Evolutionary conservation across 2,329 filamentous ascomycete species (phyloP).

Genomic region (Colletotrichum karsti): DNA sequence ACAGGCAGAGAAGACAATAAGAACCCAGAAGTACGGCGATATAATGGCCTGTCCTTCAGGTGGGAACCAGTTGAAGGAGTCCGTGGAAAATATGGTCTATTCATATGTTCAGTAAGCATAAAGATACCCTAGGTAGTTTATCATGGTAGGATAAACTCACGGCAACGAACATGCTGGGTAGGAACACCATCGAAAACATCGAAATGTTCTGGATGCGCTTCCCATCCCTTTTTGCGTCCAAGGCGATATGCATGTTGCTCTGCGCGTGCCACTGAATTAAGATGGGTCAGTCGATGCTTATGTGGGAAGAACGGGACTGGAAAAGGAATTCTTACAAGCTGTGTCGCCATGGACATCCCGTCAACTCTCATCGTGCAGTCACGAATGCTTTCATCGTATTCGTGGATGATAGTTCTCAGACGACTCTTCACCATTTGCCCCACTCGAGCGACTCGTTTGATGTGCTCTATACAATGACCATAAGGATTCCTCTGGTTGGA

Average conservation of each 20-base stretch:
- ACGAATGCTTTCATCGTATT: constrained; percentile 41
- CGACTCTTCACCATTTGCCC: constrained; percentile 31
- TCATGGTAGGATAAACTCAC: constrained; percentile 24
- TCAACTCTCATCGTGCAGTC: constrained; percentile 44
- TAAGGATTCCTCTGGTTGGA: no score
- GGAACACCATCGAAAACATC: constrained; percentile 40
- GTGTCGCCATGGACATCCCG: constrained; percentile 43
- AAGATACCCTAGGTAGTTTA: no score
- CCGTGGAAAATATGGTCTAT: constrained; percentile 37
- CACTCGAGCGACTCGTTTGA: constrained; percentile 3
- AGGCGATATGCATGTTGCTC: constrained; percentile 39
- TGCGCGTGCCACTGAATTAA: constrained; percentile 35
- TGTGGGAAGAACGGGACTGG: no score
- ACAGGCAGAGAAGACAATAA: background rate
- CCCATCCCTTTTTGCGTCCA: constrained; percentile 36
- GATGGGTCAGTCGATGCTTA: background rate
- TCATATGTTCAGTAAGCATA: no score
- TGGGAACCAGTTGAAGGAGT: constrained; percentile 35
- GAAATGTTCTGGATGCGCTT: constrained; percentile 39
- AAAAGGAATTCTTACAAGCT: constrained; percentile 41
- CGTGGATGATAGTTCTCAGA: constrained; percentile 34
- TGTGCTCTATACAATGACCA: no score
- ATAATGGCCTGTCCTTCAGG: constrained; percentile 9
- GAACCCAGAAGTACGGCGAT: constrained; percentile 33
- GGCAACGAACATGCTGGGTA: constrained; percentile 40